phyloP scores from a whole-genome alignment of 805 yeast species.

The Candida ortonii region DNA sequence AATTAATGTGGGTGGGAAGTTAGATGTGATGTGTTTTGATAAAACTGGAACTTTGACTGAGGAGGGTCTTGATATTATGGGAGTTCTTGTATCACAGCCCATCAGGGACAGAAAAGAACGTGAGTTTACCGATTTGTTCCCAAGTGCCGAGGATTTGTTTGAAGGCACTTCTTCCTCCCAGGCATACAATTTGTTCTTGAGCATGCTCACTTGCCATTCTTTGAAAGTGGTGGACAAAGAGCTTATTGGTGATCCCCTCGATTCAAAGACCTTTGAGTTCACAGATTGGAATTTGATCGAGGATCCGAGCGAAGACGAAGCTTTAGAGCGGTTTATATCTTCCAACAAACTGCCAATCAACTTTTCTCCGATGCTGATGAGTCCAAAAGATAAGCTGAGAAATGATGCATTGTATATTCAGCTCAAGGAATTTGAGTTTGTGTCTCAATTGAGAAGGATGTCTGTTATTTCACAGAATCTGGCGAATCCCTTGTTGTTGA shows the following conservation, averaged over 20 bases:
- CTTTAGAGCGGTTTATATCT: conserved; percentile 18
- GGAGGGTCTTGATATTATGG: conserved; percentile 88
- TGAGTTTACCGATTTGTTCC: conserved; percentile 26
- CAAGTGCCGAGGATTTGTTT: conserved; percentile 17
- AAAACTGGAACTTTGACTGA: conserved; percentile 97
- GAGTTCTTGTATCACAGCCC: conserved; percentile 40
- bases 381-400: conserved; percentile 34
- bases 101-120: conserved; percentile 28
- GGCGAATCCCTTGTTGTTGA: conserved; percentile 28
- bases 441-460: conserved; percentile 85
- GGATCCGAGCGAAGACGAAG: conserved; percentile 43
- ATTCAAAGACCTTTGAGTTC: conserved; percentile 88
- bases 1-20: conserved; percentile 93
- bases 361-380: conserved; percentile 47
- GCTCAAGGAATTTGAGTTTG: conserved; percentile 69
- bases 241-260: conserved; percentile 90
- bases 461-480: conserved; percentile 65
- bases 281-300: conserved; percentile 77
- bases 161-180: conserved; percentile 13
- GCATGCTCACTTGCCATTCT: conserved; percentile 84
- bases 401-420: conserved; percentile 35
- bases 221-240: conserved; percentile 75
- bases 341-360: conserved; percentile 38
- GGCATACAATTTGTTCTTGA: conserved; percentile 34
- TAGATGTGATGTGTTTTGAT: conserved; percentile 89